phyloP scores from a whole-genome alignment of 805 yeast genomes.

The Ogataea corticis region DNA sequence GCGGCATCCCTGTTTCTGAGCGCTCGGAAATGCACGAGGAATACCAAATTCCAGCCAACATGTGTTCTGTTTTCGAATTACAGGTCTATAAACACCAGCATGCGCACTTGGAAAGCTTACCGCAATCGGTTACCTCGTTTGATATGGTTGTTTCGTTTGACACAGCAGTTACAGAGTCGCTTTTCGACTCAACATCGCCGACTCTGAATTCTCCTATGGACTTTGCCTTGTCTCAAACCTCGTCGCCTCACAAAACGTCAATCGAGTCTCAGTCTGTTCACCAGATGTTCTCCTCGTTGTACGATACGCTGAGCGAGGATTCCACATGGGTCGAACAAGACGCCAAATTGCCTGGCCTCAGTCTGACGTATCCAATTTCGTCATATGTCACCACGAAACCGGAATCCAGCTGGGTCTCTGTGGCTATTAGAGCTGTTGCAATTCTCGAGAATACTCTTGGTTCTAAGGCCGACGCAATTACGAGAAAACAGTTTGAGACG shows the following conservation, averaged over 20 bases:
- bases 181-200: background rate
- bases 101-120: conserved; percentile 10
- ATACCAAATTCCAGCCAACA: conserved; percentile 26
- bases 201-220: background rate
- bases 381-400: too few species aligned
- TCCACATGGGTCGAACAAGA: conserved; percentile 10
- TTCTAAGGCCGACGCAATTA: background rate
- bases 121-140: conserved; percentile 10
- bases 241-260: background rate
- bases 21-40: conserved; percentile 18
- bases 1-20: too few species aligned
- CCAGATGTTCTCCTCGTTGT: conserved; percentile 28
- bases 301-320: conserved; percentile 22
- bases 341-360: conserved; percentile 10
- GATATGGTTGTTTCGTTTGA: conserved; percentile 14
- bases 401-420: conserved; percentile 10
- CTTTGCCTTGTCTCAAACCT: background rate
- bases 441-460: conserved; percentile 7
- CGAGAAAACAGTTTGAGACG: background rate
- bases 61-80: conserved; percentile 32
- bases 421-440: conserved; percentile 11
- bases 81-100: conserved; percentile 22
- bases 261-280: conserved; percentile 22
- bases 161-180: background rate
- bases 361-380: background rate